Conservation (phyloP, 1,284 basidiomycete species). For the Xerocomus amazonicus region DNA sequence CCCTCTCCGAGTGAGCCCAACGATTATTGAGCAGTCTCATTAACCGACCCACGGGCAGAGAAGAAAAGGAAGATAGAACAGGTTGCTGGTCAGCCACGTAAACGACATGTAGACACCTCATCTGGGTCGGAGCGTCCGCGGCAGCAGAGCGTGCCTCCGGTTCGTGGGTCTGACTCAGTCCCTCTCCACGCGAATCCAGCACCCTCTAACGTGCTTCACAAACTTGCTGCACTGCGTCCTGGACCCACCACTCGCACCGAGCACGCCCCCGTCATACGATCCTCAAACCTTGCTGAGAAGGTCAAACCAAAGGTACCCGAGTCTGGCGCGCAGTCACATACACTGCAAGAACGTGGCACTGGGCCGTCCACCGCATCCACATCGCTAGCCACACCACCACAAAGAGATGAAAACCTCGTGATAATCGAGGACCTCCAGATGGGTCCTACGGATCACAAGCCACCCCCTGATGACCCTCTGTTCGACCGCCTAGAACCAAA, state of each 20-base stretch:
- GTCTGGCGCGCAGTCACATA: neutral
- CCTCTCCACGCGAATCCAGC: slow-evolving; percentile 26
- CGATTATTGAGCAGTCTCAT: slow-evolving; percentile 10
- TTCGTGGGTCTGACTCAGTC: too few species aligned
- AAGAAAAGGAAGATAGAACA: slow-evolving; percentile 43
- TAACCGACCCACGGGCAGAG: slow-evolving; percentile 33
- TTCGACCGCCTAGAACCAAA: slow-evolving; percentile 84
- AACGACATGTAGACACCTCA: slow-evolving; percentile 10
- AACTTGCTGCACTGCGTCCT: slow-evolving; percentile 23
- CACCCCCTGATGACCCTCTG: slow-evolving; percentile 63
- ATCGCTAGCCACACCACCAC: slow-evolving; percentile 17
- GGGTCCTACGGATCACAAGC: slow-evolving; percentile 71
- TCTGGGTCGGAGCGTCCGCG: slow-evolving; percentile 15
- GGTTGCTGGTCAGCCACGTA: slow-evolving; percentile 15
- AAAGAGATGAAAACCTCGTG: slow-evolving; percentile 65
- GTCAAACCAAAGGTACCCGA: slow-evolving; percentile 10
- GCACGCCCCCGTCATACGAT: slow-evolving; percentile 17
- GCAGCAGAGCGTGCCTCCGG: slow-evolving; percentile 6
- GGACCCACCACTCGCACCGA: slow-evolving; percentile 19
- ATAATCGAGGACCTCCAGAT: slow-evolving; percentile 71
- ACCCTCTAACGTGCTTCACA: slow-evolving; percentile 28
- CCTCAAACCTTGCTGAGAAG: slow-evolving; percentile 22
- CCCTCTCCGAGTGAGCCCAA: slow-evolving; percentile 64
- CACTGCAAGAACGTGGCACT: slow-evolving; percentile 9
- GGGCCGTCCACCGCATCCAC: slow-evolving; percentile 19